phyloP scores from a whole-genome alignment of 352 stramenopile genomes.

The Phytophthora megakarya region DNA sequence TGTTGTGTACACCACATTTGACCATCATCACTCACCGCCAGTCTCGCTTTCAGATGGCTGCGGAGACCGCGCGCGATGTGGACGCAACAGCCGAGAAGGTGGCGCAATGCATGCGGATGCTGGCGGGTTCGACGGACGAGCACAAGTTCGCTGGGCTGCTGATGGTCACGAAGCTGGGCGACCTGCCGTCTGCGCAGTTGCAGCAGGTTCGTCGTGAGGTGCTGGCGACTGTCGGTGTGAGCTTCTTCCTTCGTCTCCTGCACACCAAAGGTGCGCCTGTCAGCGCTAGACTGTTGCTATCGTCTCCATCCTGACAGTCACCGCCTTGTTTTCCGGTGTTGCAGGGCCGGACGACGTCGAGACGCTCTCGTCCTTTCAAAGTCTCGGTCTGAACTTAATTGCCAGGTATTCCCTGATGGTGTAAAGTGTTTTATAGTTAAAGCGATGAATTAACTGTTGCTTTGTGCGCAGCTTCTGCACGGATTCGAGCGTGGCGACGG shows the following conservation, averaged over 20 bases:
- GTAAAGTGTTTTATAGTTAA: too few species aligned
- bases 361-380: constrained; percentile 74
- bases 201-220: constrained; percentile 63
- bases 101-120: constrained; percentile 71
- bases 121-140: constrained; percentile 75
- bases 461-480: constrained; percentile 60
- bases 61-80: constrained; percentile 11
- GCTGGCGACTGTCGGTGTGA: constrained; percentile 61
- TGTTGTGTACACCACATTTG: constrained; percentile 16
- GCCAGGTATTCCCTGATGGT: constrained; percentile 54
- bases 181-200: constrained; percentile 47
- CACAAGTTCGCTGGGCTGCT: constrained; percentile 89
- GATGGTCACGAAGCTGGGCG: constrained; percentile 83
- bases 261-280: constrained; percentile 60
- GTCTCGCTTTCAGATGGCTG: constrained; percentile 18
- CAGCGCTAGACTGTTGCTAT: background rate
- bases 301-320: background rate
- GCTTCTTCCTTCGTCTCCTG: constrained; percentile 83
- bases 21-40: constrained; percentile 6
- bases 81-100: constrained; percentile 33
- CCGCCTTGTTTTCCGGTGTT: constrained; percentile 5
- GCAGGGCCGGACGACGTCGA: constrained; percentile 52
- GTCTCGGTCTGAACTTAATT: constrained; percentile 79
- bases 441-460: constrained; percentile 1
- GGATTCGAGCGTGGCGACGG: constrained; percentile 46